Evolutionary conservation across 371 early-diverging fungal genomes (phyloP).

Genomic region (Mucor indicus): DNA sequence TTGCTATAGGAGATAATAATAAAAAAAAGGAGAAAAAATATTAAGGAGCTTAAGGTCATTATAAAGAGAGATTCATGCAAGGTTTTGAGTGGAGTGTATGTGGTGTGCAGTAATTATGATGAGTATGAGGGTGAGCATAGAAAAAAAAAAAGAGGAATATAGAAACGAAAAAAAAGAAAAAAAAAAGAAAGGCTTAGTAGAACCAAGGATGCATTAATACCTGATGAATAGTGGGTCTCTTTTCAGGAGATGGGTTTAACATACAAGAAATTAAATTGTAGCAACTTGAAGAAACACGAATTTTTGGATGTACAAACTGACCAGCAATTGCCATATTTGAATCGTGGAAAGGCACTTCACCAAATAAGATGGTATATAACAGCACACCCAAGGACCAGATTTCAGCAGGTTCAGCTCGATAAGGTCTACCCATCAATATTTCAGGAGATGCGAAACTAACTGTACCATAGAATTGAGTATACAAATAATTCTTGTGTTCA

Average conservation of each 20-base stretch:
- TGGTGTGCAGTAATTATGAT: neutral
- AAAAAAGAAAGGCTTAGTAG: slow-evolving; percentile 7
- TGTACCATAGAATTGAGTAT: slow-evolving; percentile 67
- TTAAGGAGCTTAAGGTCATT: too few relatives aligned
- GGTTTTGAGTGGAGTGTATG: too few relatives aligned
- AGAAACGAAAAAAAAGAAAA: slow-evolving; percentile 1
- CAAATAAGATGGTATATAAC: slow-evolving; percentile 72
- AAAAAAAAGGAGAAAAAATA: too few relatives aligned
- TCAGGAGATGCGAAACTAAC: slow-evolving; percentile 75
- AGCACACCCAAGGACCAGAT: slow-evolving; percentile 80
- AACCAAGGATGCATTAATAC: slow-evolving; percentile 69
- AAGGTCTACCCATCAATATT: slow-evolving; percentile 66
- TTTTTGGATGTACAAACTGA: slow-evolving; percentile 39
- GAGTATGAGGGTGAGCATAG: neutral
- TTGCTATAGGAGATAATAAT: too few relatives aligned
- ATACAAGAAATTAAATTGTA: slow-evolving; percentile 62
- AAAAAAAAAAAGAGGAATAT: slow-evolving; percentile 1
- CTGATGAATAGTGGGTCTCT: slow-evolving; percentile 61
- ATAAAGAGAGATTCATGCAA: too few relatives aligned
- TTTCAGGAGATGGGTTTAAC: slow-evolving; percentile 54
- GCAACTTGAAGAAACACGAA: slow-evolving; percentile 47
- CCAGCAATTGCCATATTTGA: slow-evolving; percentile 47
- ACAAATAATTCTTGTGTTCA: slow-evolving; percentile 29
- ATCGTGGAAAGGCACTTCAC: slow-evolving; percentile 71
- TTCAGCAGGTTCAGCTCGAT: slow-evolving; percentile 76